Conservation (phyloP, 2,329 filamentous ascomycete species). For the Acephala macrosclerotiorum region DNA sequence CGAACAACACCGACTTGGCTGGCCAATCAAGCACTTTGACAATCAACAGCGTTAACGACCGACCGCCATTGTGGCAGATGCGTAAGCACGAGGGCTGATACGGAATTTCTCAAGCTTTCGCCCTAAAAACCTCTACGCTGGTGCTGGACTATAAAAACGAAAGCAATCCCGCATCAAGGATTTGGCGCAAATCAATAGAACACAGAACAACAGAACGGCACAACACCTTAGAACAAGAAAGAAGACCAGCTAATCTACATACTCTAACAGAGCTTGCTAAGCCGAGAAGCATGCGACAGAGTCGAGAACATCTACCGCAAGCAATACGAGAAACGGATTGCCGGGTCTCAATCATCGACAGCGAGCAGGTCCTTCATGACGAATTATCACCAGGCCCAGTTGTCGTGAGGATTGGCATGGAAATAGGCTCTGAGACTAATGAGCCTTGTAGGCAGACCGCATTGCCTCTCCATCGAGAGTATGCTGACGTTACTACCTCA, state of each 20-base stretch:
- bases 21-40: slow-evolving; percentile 5
- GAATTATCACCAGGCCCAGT: not conserved
- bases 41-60: not conserved
- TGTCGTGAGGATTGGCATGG: slow-evolving; percentile 23
- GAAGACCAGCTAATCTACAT: too few species aligned
- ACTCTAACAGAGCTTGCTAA: too few species aligned
- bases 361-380: not conserved
- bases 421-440: not conserved
- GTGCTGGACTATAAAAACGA: slow-evolving; percentile 30
- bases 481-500: slow-evolving; percentile 38
- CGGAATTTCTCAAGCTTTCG: slow-evolving; percentile 32
- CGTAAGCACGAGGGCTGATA: slow-evolving; percentile 13
- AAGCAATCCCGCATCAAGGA: slow-evolving; percentile 54
- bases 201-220: too few species aligned
- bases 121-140: slow-evolving; percentile 25
- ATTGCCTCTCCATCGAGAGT: not conserved
- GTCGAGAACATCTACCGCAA: too few species aligned
- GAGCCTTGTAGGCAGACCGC: slow-evolving; percentile 16
- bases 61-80: slow-evolving; percentile 18
- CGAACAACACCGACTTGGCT: not conserved
- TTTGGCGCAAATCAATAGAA: slow-evolving; percentile 70
- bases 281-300: too few species aligned
- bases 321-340: too few species aligned
- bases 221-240: too few species aligned
- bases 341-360: too few species aligned